Evolutionary conservation across 306 rosid genomes (phyloP).

Genomic region (Gleditsia sinensis): DNA sequence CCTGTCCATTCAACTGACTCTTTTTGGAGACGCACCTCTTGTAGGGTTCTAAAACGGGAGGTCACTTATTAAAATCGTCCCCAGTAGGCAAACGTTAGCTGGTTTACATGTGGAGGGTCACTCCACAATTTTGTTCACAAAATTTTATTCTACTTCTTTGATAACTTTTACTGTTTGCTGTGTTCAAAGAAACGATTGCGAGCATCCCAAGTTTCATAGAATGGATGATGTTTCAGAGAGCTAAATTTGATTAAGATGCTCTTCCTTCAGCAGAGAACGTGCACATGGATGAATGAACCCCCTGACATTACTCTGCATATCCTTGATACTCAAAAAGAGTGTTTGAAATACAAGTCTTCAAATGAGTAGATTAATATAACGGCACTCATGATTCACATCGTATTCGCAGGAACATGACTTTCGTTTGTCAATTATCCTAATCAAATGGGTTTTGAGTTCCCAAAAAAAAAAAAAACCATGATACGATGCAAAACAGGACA

Average conservation of each 20-base stretch:
- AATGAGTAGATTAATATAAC: conserved; percentile 16
- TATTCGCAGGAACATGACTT: conserved; percentile 32
- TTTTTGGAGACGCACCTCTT: conserved; percentile 42
- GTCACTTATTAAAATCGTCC: conserved; percentile 37
- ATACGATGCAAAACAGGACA: conserved; percentile 3
- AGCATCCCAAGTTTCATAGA: conserved; percentile 34
- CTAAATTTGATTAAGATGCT: conserved; percentile 41
- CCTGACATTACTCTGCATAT: conserved; percentile 27
- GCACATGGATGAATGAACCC: conserved; percentile 35
- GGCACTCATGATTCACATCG: conserved; percentile 24
- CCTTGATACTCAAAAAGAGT: conserved; percentile 33
- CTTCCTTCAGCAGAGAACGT: conserved; percentile 28
- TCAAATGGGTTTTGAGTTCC: conserved; percentile 22
- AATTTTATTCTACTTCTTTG: background rate
- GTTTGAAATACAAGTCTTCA: conserved; percentile 22
- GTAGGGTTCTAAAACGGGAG: conserved; percentile 50
- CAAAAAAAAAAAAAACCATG: background rate
- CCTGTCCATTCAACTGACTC: conserved; percentile 20
- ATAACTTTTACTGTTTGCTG: conserved; percentile 9
- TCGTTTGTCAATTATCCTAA: conserved; percentile 32
- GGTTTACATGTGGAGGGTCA: conserved; percentile 57
- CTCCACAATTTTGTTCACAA: conserved; percentile 5
- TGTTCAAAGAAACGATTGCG: conserved; percentile 31
- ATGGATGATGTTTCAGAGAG: background rate
- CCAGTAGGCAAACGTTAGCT: conserved; percentile 52